Evolutionary conservation across 169 alveolate genomes (phyloP), one percentile per base, ranked within the genome.

Genomic region (Neospora caninum): DNA sequence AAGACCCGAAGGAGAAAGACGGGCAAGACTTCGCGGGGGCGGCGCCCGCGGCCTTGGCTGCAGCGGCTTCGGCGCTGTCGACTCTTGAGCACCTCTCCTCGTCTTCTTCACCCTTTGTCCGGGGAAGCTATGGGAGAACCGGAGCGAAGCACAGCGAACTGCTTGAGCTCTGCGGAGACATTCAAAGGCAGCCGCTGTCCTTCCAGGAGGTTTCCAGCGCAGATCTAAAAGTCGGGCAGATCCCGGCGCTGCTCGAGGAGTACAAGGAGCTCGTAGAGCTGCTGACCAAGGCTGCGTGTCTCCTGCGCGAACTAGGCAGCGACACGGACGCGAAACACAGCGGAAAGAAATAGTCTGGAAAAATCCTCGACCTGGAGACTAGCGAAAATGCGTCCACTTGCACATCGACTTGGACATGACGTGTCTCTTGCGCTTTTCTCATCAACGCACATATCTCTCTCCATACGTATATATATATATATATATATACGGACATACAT

Each of bases 41-140:
- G 34, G 64, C 89, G 9, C 89, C 89, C 31, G 89, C 67, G 22
- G 93, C 93, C 31, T 41, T 89, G 43, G 93, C 93, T 38, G 93
- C 93, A 2, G 93, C 93, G 45, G 93, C 93, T 43, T 58, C 93
- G 10, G 93, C 93, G 13, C 88, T 89, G n/a, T 41, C 88, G 45
- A 69, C 93, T 4, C 93, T 89, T 6, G 93, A 64, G 88, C 93
- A 69, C n/a, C 93, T 89, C 64, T 78, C 58, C 53, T 64, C 49
- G 31, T 34, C 88, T n/a, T 25, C 38, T 10, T 36, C 64, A 25
- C 78, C 73, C 43, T 45, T 39, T 29, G 41, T 29, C 73, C 70
- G 45, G 78, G 78, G 73, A 39, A 67, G 45, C 42, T 10, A 53
- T 18, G 88, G 4, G 4, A 29, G 39, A 41, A 4, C 64, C 34